These are phyloP conservation scores for Chaetoceros muelleri DNA, from an alignment of 108 stramenopile species.

Conservation along the genomic window DNA sequence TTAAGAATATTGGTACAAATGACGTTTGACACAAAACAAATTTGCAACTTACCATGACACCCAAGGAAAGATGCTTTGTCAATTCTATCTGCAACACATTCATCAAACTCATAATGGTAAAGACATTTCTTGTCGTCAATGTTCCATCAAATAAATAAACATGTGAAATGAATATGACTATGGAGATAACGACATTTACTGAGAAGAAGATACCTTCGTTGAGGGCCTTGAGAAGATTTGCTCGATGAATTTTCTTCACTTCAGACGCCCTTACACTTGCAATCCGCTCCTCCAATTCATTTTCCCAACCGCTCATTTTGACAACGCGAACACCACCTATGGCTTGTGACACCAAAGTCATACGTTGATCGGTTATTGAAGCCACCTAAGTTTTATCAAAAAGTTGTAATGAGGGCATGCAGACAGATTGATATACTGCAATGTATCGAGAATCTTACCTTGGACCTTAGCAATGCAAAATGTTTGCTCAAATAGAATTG, in stretches of 20 bases:
- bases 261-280: constrained; percentile 44
- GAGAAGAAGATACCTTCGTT: constrained; percentile 84
- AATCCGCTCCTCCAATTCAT: constrained; percentile 59
- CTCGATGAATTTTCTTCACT: constrained; percentile 45
- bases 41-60: constrained; percentile 49
- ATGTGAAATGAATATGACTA: constrained; percentile 54
- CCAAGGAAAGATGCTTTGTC: constrained; percentile 78
- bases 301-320: constrained; percentile 81
- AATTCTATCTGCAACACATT: constrained; percentile 81
- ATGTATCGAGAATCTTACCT: no score
- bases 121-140: constrained; percentile 52
- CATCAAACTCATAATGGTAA: constrained; percentile 58
- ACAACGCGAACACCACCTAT: constrained; percentile 75
- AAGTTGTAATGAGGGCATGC: no score
- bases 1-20: constrained; percentile 9
- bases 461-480: constrained; percentile 64
- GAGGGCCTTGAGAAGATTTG: constrained; percentile 56
- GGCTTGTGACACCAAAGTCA: constrained; percentile 82
- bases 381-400: no score
- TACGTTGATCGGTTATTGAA: constrained; percentile 75
- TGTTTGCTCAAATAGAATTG: constrained; percentile 55
- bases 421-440: no score
- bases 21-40: constrained; percentile 16
- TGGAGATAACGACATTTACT: constrained; percentile 40
- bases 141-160: constrained; percentile 25